Conservation (phyloP, 176 grass and related monocot species). For the Carex littledalei region DNA sequence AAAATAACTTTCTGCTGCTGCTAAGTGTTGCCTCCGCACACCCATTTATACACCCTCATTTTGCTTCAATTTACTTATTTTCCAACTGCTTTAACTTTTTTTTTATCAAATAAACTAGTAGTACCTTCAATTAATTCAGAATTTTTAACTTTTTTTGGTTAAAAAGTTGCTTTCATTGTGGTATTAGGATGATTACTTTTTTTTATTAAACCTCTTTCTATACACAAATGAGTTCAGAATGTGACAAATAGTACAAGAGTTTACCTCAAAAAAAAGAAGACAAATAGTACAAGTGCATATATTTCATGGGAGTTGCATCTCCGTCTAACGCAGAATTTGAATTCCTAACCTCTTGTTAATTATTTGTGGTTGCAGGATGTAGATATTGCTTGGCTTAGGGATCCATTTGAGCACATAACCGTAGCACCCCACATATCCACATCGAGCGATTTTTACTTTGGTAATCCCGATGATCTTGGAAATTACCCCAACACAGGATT, state of each 20-base stretch:
- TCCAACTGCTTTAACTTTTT: not conserved
- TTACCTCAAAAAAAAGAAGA: no score
- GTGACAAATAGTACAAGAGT: not conserved
- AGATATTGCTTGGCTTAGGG: conserved; percentile 66
- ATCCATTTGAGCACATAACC: conserved; percentile 68
- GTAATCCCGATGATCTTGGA: conserved; percentile 51
- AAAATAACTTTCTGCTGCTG: not conserved
- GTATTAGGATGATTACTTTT: not conserved
- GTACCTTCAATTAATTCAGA: not conserved
- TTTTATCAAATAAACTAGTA: not conserved
- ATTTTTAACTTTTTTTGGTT: not conserved
- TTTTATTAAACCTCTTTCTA: not conserved
- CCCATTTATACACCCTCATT: not conserved
- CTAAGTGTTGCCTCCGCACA: not conserved
- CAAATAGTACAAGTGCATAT: not conserved
- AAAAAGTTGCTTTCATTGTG: not conserved
- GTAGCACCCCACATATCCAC: conserved; percentile 53
- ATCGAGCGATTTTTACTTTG: conserved; percentile 86
- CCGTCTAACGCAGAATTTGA: not conserved
- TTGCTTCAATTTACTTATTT: not conserved
- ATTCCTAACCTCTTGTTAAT: not conserved
- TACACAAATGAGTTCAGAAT: not conserved
- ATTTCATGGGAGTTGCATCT: not conserved
- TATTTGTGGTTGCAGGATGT: conserved; percentile 37
- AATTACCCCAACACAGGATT: conserved; percentile 88